Evolutionary conservation across 2,329 filamentous ascomycete genomes (phyloP).

Genomic region (Colletotrichum orbiculare): DNA sequence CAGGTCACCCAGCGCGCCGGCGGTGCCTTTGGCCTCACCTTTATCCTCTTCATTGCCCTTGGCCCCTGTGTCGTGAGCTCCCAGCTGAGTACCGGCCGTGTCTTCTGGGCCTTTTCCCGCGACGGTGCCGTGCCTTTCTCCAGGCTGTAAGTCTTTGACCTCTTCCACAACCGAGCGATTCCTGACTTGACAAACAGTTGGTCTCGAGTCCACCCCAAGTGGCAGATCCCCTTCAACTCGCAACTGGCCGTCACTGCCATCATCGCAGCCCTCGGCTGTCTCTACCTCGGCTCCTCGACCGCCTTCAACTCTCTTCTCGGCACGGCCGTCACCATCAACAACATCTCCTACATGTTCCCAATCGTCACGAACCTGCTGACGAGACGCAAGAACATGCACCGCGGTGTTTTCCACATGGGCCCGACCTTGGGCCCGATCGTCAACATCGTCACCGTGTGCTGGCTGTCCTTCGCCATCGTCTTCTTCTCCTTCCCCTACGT

Average conservation of each 20-base stretch:
- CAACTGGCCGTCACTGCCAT: slow-evolving; percentile 48
- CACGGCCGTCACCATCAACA: slow-evolving; percentile 54
- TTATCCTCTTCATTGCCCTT: slow-evolving; percentile 56
- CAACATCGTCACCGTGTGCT: slow-evolving; percentile 50
- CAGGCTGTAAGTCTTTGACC: slow-evolving; percentile 37
- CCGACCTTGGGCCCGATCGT: slow-evolving; percentile 45
- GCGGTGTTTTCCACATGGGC: slow-evolving; percentile 53
- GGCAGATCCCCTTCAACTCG: slow-evolving; percentile 52
- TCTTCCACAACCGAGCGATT: slow-evolving; percentile 38
- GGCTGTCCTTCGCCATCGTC: slow-evolving; percentile 53
- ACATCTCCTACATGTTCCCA: slow-evolving; percentile 57
- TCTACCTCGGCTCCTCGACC: slow-evolving; percentile 56
- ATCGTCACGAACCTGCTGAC: slow-evolving; percentile 56
- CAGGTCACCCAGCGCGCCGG: slow-evolving; percentile 53
- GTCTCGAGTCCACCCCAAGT: slow-evolving; percentile 48
- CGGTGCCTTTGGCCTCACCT: slow-evolving; percentile 53
- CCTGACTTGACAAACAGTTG: slow-evolving; percentile 41
- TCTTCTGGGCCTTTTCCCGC: slow-evolving; percentile 56
- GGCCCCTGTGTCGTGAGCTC: slow-evolving; percentile 53
- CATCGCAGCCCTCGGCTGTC: slow-evolving; percentile 51
- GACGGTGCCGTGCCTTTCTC: slow-evolving; percentile 55
- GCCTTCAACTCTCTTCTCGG: slow-evolving; percentile 57
- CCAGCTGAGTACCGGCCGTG: slow-evolving; percentile 48
- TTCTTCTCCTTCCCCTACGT: slow-evolving; percentile 58
- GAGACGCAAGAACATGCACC: slow-evolving; percentile 51